Percentiles rank a stretch among this genome's conserved stretches.
Evolutionary conservation across 1,139 yeast genomes (phyloP).

Genomic region (Geotrichum fermentans): DNA sequence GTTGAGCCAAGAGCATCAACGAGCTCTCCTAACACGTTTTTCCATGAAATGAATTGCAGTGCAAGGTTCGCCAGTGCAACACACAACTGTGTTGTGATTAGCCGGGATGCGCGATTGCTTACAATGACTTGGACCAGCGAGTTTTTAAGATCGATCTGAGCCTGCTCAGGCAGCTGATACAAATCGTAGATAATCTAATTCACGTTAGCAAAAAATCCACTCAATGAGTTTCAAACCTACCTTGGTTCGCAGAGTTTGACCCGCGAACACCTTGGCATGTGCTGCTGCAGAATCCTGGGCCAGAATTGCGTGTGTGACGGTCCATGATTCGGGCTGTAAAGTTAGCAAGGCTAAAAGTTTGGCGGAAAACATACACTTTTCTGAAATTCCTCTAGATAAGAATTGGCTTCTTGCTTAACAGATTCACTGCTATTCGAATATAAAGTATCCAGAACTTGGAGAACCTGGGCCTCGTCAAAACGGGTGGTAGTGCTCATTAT

Average conservation of each 20-base stretch:
- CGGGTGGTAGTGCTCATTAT: constrained; percentile 8
- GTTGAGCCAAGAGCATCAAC: constrained; percentile 46
- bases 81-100: constrained; percentile 74
- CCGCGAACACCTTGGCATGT: constrained; percentile 68
- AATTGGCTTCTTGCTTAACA: constrained; percentile 57
- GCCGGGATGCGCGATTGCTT: constrained; percentile 37
- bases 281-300: constrained; percentile 24
- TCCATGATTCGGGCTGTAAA: constrained; percentile 40
- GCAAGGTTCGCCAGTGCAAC: constrained; percentile 78
- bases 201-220: background rate
- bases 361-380: constrained; percentile 46
- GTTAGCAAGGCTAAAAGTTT: background rate
- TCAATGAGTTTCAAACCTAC: constrained; percentile 21
- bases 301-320: constrained; percentile 36
- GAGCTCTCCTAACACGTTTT: constrained; percentile 63
- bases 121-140: constrained; percentile 54
- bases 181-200: constrained; percentile 68
- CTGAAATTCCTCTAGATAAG: constrained; percentile 73
- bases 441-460: constrained; percentile 56
- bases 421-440: constrained; percentile 48
- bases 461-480: constrained; percentile 23
- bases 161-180: constrained; percentile 59
- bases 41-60: constrained; percentile 72
- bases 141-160: constrained; percentile 53
- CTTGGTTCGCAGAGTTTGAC: constrained; percentile 85